Evolutionary conservation across 2,329 filamentous ascomycete genomes (phyloP).

Genomic region (Polytolypa hystricis): DNA sequence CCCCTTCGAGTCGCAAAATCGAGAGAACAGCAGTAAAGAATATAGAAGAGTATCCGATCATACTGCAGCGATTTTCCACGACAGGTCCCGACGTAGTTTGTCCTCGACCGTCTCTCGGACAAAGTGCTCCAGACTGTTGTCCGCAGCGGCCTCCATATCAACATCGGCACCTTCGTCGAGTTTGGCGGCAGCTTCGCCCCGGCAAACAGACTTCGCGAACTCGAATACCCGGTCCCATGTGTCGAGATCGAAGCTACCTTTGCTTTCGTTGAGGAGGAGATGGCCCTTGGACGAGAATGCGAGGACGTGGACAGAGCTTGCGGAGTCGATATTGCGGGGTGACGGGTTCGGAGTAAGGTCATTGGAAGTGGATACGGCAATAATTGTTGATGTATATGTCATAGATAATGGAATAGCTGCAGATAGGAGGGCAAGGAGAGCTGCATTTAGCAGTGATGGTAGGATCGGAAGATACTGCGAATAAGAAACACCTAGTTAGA

Average conservation of each 20-base stretch:
- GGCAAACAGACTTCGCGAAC: slow-evolving; percentile 56
- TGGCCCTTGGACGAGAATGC: slow-evolving; percentile 66
- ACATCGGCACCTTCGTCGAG: slow-evolving; percentile 32
- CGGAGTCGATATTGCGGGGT: slow-evolving; percentile 48
- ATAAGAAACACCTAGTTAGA: slow-evolving; percentile 1
- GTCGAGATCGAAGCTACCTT: slow-evolving; percentile 63
- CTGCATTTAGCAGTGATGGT: slow-evolving; percentile 70
- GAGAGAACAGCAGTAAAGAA: no score
- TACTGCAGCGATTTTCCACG: slow-evolving; percentile 28
- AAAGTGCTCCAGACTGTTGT: slow-evolving; percentile 45
- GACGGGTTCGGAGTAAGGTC: slow-evolving; percentile 50
- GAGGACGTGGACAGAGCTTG: slow-evolving; percentile 68
- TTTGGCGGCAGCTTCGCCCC: slow-evolving; percentile 50
- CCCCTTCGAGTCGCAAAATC: no score
- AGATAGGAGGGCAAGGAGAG: slow-evolving; percentile 66
- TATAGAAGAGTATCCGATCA: no score
- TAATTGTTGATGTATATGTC: slow-evolving; percentile 54
- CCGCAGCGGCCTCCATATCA: slow-evolving; percentile 29
- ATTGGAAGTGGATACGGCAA: slow-evolving; percentile 43
- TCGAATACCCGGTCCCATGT: slow-evolving; percentile 65
- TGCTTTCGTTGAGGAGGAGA: slow-evolving; percentile 67
- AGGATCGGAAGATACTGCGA: slow-evolving; percentile 66
- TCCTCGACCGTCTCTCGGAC: slow-evolving; percentile 51
- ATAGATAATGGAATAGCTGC: slow-evolving; percentile 70
- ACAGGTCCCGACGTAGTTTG: slow-evolving; percentile 37